These are phyloP conservation scores for Claviceps sp. DNA, from an alignment of 2,329 filamentous ascomycete genomes.

Conservation along the genomic window DNA sequence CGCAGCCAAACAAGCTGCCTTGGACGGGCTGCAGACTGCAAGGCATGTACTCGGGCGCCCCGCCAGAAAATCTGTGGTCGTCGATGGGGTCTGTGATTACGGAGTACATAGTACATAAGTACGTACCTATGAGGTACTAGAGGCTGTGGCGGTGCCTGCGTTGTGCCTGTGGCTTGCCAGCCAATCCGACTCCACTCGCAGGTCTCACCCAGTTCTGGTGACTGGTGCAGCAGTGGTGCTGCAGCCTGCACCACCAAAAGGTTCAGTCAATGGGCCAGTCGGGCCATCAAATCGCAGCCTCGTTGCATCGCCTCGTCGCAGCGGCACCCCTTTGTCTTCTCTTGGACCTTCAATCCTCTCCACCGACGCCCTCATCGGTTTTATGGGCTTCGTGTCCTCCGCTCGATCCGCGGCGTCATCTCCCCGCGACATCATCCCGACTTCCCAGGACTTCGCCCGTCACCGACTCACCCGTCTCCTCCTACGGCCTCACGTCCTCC, in stretches of 20 bases:
- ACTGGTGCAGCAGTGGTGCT: no score
- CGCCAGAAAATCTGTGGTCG: no score
- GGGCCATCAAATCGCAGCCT: constrained; percentile 7
- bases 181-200: background rate
- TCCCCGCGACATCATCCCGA: background rate
- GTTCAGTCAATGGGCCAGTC: background rate
- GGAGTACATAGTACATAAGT: no score
- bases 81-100: no score
- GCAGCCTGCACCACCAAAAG: background rate
- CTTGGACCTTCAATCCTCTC: background rate
- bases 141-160: background rate
- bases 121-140: background rate
- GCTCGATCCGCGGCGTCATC: background rate
- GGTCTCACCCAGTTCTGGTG: no score
- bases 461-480: background rate
- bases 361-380: background rate
- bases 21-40: background rate
- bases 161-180: background rate
- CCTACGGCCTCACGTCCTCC: background rate
- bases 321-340: background rate
- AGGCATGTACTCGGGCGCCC: no score
- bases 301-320: constrained; percentile 6
- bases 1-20: background rate
- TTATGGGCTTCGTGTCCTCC: background rate
- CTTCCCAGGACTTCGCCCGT: no score